Base-by-base conservation (phyloP, 2,329 filamentous ascomycete genomes). In the Neocatenulostroma microsporum region DNA sequence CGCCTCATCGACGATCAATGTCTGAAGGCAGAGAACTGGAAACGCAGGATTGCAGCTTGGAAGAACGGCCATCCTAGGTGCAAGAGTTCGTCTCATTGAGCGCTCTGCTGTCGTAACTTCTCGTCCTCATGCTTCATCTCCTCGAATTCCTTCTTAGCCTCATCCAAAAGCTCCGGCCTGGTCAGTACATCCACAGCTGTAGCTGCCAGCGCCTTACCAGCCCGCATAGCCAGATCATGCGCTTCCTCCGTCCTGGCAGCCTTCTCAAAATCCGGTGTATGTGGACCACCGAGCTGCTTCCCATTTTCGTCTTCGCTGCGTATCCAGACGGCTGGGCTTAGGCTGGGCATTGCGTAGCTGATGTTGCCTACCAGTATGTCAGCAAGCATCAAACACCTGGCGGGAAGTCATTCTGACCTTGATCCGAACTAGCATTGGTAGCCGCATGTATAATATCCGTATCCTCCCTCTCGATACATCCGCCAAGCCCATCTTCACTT, bases 351-450 rank as follows among this genome's bases (percentile, higher is more conserved):
- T 1, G 63, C 69, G 47, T 78, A 70, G 45, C 69, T 75, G 36
- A 78, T 55, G 42, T 79, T 67, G 0, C 33, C 33, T 36, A 36
- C 11, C n/a, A 31, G 15, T 20, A 7, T 19, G 25, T 19, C 18
- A 8, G n/a, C n/a, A 9, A 9, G n/a, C n/a, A n/a, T n/a, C n/a
- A n/a, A n/a, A n/a, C n/a, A n/a, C n/a, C n/a, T n/a, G n/a, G 4
- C 5, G 4, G 6, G 17, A 3, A 14, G 18, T 18, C 3, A 21
- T 19, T 12, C 33, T 27, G 3, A 17, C 75, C 76, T 56, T 77
- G 73, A 49, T 79, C 75, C 0, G 73, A 76, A 44, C 70, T 74
- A 4, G 74, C 73, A 48, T 62, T 66, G n/a, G 66, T 69, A 17
- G 57, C 50, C 1, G 67, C 66, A 3, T 54, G 48, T 8, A 63